Base-by-base conservation (phyloP, 2,329 filamentous ascomycete species). In the Aspergillus sp. region DNA sequence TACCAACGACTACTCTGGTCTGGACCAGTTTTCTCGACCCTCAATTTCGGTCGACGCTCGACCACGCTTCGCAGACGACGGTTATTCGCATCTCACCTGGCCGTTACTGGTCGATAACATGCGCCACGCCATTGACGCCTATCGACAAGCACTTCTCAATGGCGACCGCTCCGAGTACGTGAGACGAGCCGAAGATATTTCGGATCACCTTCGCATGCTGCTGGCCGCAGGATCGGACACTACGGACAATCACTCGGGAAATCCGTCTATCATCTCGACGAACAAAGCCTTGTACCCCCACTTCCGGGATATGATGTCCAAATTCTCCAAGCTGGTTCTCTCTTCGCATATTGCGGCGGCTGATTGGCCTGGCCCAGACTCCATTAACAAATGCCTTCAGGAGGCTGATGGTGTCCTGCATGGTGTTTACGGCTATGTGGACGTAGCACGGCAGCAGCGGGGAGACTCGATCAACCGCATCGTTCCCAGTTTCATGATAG, bases 261-360 rank as follows among this genome's bases (percentile, higher is more conserved):
- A 97, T 58, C 93, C 93, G 4, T 97, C 93, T n/a, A 96, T 98
- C 61, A 98, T 98, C 51, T 96, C 90, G 5, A 94, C 89, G 4
- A 98, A 98, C 75, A 97, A 97, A 68, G 88, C 90, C 0, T 75
- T 98, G 13, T 97, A 97, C 63, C 93, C 93, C 20, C 90, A 97
- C 69, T 98, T 98, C 71, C 80, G 93, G 46, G 93, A 97, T 65
- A 97, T 97, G 84, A 98, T 98, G 93, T 97, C 93, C 41, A 90
- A 95, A 60, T 98, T 98, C 67, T 97, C 93, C n/a, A 98, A 98
- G 68, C 78, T 98, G 7, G 93, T 98, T 41, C 84, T 98, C 43
- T 98, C 93, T 2, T 97, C 93, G 12, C 93, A 98, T 65, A 96
- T 98, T 64, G 93, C 93, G 35, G 90, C 91, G 5, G 88, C 91